A percentile compares a stretch with the other conserved stretches of the same genome.
Evolutionary conservation across 306 rosid genomes (phyloP).

Genomic region (Astragalus membranaceus): DNA sequence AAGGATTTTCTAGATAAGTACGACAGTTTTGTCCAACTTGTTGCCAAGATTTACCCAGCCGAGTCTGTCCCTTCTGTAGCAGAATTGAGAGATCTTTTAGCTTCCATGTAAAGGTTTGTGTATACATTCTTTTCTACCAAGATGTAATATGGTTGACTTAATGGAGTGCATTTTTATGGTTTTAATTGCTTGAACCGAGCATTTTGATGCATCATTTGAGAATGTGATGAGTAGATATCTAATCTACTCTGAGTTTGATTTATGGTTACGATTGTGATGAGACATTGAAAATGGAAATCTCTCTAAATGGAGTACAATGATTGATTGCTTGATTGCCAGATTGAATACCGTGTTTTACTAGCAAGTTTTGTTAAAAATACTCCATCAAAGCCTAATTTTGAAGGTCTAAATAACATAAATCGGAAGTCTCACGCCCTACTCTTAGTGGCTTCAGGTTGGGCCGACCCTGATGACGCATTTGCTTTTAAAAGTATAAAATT

Average conservation of each 20-base stretch:
- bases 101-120: slow-evolving; percentile 46
- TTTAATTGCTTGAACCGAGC: slow-evolving; percentile 5
- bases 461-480: too few species aligned
- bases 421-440: too few species aligned
- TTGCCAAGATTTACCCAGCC: slow-evolving; percentile 72
- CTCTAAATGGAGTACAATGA: not conserved
- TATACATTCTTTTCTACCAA: not conserved
- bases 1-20: slow-evolving; percentile 91
- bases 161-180: not conserved
- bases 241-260: not conserved
- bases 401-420: too few species aligned
- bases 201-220: not conserved
- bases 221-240: not conserved
- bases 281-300: not conserved
- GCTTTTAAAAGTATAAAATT: too few species aligned
- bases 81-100: slow-evolving; percentile 71
- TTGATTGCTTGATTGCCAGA: not conserved
- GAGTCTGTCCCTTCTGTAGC: slow-evolving; percentile 53
- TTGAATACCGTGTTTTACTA: not conserved
- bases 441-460: too few species aligned
- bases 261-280: not conserved
- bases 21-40: slow-evolving; percentile 77
- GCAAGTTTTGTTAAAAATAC: not conserved
- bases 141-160: slow-evolving; percentile 21
- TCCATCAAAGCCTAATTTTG: too few species aligned